A percentile compares a stretch with the other conserved stretches of the same genome.
Conservation (phyloP, 345 rosid genomes). For the Ricinus communis region DNA sequence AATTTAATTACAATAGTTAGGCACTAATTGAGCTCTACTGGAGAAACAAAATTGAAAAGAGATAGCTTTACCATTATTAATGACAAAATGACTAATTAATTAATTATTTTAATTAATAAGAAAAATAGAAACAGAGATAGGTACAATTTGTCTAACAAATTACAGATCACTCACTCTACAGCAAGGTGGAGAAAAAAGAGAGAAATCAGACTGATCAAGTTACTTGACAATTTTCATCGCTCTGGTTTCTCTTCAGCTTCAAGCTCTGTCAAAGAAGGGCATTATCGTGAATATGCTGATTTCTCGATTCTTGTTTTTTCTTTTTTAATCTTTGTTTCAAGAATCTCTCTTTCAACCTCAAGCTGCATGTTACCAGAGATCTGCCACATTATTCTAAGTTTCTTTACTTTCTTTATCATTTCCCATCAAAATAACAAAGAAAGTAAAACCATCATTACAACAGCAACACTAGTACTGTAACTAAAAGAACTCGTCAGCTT, state of each 20-base stretch:
- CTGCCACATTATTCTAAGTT: constrained; percentile 40
- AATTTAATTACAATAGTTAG: too few relatives aligned
- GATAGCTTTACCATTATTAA: too few relatives aligned
- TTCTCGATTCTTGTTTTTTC: neutral
- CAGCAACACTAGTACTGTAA: constrained; percentile 1
- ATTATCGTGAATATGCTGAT: neutral
- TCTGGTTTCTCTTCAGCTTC: neutral
- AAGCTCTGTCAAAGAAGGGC: neutral
- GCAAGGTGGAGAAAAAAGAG: constrained; percentile 3
- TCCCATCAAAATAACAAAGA: constrained; percentile 19
- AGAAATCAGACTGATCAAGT: neutral
- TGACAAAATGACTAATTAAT: neutral
- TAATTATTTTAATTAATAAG: constrained; percentile 18
- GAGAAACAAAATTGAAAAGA: too few relatives aligned
- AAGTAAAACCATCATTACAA: constrained; percentile 24
- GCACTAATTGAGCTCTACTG: too few relatives aligned
- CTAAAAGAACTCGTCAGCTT: neutral
- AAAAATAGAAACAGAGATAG: constrained; percentile 11
- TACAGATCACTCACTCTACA: constrained; percentile 27
- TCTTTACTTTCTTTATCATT: neutral
- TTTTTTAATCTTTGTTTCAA: neutral
- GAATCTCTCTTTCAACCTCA: neutral
- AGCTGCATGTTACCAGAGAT: constrained; percentile 40
- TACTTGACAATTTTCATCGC: neutral
- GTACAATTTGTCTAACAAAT: constrained; percentile 27